Evolutionary conservation across 257 asterid species (phyloP), one percentile per base, ranked within the genome.

Genomic region (Solanum peruvianum): DNA sequence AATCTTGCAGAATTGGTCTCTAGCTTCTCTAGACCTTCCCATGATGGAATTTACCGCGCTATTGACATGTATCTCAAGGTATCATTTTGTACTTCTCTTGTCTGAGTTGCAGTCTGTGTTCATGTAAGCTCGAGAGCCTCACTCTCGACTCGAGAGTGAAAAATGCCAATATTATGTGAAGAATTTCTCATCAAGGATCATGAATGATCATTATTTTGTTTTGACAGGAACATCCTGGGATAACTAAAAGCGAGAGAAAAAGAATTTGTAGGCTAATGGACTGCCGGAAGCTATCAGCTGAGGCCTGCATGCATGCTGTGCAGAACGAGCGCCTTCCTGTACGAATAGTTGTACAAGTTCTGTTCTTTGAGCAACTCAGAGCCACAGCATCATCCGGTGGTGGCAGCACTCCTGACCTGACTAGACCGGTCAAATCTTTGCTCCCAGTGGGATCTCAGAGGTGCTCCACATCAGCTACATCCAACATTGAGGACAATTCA

Each of bases 1-100:
- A 94, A 91, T 76, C 92, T 96, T 6, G 92, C 95, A 5, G 92
- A 92, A 78, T 88, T 92, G 93, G 98, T 92, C 6, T 91, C 96
- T 25, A 87, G 89, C 71, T 92, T 92, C 85, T 93, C 95, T 6
- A 93, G 99, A 87, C 88, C 87, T 64, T 92, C 94, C 4, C 98
- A 94, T 37, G 99, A 94, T 86, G 96, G 97, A 41, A 88, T 96
- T 39, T 96, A 96, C 89, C 96, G 97, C 1, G 97, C 98, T 16
- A 91, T 96, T 56, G 99, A 95, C 89, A 93, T 92, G 93, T 96
- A 90, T 85, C 94, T 96, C 89, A 94, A 95, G 99, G 98, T 94
- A 88, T 78, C 62, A 71, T 72, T 18, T 18, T 80, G 42, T n/a
- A 16, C n/a, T 29, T 80, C 44, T 80, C 69, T 80, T 47, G 44